Evolutionary conservation across 179 eudicot genomes (phyloP).

Genomic region (Patellifolia procumbens): DNA sequence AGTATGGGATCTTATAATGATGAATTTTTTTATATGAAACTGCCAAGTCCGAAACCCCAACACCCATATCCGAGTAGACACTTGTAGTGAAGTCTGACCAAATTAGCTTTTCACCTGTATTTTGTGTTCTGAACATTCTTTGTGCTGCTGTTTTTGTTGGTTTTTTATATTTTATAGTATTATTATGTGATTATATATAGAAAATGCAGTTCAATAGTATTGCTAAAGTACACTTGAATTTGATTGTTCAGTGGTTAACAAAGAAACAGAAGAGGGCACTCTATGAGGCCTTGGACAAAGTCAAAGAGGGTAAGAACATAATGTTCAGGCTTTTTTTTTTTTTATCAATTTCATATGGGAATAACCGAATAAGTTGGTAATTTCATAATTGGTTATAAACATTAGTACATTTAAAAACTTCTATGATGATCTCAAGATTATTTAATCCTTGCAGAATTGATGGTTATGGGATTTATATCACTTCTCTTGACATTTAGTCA

Average conservation of each 20-base stretch:
- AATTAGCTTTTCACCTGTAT: background rate
- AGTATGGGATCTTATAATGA: background rate
- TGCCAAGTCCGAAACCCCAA: too few species aligned
- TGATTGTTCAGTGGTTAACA: conserved; percentile 56
- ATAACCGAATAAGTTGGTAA: background rate
- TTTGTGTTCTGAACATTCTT: background rate
- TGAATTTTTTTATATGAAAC: too few species aligned
- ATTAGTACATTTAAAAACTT: background rate
- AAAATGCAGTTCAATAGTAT: background rate
- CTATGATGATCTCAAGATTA: background rate
- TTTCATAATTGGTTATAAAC: background rate
- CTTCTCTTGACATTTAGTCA: conserved; percentile 80
- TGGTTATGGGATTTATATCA: conserved; percentile 91
- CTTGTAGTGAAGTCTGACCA: too few species aligned
- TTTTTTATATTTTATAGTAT: background rate
- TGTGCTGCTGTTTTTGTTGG: background rate
- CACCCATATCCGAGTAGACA: too few species aligned
- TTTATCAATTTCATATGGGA: background rate
- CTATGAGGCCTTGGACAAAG: conserved; percentile 72
- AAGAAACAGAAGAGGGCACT: conserved; percentile 62
- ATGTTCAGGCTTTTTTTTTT: background rate
- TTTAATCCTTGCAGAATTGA: conserved; percentile 61
- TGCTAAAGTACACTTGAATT: conserved; percentile 4
- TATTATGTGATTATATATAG: background rate
- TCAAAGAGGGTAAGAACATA: conserved; percentile 60